Percentiles rank a stretch among this genome's conserved stretches.
Conservation (phyloP, 140 eudicot species). For the Senecio squalidus region DNA sequence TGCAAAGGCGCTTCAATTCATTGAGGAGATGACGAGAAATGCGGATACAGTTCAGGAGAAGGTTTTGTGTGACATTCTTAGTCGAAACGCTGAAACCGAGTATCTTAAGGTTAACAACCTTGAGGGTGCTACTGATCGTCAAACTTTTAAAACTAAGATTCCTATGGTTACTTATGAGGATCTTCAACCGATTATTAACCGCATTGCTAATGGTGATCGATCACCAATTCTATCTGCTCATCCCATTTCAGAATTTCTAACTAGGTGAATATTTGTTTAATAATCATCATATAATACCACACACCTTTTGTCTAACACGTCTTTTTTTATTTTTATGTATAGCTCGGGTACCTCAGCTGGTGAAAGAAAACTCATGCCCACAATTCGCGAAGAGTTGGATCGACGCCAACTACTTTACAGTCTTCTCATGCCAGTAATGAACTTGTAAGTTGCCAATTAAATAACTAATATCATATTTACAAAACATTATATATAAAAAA, state of each 20-base stretch:
- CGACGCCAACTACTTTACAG: slow-evolving; percentile 84
- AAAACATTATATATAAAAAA: too few relatives aligned
- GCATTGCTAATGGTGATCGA: slow-evolving; percentile 83
- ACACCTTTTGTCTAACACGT: not conserved
- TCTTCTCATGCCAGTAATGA: slow-evolving; percentile 92
- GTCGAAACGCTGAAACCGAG: slow-evolving; percentile 63
- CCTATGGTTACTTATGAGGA: slow-evolving; percentile 79
- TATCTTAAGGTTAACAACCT: slow-evolving; percentile 45
- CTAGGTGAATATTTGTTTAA: slow-evolving; percentile 38
- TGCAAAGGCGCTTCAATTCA: slow-evolving; percentile 72
- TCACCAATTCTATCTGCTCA: slow-evolving; percentile 70
- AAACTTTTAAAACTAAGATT: slow-evolving; percentile 50
- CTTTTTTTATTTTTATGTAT: not conserved
- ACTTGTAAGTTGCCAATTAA: slow-evolving; percentile 51
- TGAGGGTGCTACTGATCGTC: slow-evolving; percentile 50
- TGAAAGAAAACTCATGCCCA: slow-evolving; percentile 81
- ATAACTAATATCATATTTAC: not conserved
- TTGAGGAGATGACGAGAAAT: slow-evolving; percentile 77
- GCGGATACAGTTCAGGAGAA: slow-evolving; percentile 63
- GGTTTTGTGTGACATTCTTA: slow-evolving; percentile 57
- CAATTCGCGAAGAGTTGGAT: slow-evolving; percentile 75
- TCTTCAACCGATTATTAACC: slow-evolving; percentile 70
- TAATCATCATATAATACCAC: not conserved
- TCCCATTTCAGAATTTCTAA: slow-evolving; percentile 82
- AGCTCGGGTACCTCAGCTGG: slow-evolving; percentile 97